Evolutionary conservation across 345 rosid genomes (phyloP).

Genomic region (Tarenaya hassleriana): DNA sequence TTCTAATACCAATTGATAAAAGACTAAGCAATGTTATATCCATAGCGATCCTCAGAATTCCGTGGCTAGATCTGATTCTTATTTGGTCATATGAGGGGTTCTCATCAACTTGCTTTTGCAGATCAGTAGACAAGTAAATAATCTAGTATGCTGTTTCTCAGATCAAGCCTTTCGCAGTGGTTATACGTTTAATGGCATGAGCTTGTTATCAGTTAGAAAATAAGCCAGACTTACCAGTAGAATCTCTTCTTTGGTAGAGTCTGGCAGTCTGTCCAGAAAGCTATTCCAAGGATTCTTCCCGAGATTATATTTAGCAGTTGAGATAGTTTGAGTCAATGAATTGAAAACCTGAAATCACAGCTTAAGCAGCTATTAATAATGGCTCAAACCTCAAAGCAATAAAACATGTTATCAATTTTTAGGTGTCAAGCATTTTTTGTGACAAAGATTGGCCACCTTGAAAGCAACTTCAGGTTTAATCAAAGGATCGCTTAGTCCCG

Average conservation of each 20-base stretch:
- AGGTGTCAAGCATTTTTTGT: not conserved
- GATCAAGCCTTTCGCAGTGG: no score
- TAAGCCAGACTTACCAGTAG: slow-evolving; percentile 55
- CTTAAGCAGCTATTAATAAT: slow-evolving; percentile 6
- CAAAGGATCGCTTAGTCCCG: slow-evolving; percentile 57
- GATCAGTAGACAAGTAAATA: no score
- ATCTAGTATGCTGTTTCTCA: no score
- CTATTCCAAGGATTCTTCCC: slow-evolving; percentile 80
- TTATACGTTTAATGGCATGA: no score
- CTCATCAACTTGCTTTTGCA: no score
- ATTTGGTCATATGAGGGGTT: no score
- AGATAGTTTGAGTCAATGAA: slow-evolving; percentile 67
- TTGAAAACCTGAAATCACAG: slow-evolving; percentile 59
- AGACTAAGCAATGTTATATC: no score
- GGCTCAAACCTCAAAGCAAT: slow-evolving; percentile 10
- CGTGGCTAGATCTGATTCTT: no score
- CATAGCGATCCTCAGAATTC: no score
- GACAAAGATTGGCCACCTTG: slow-evolving; percentile 41
- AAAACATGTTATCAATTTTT: slow-evolving; percentile 10
- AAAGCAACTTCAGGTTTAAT: slow-evolving; percentile 66
- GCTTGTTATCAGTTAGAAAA: no score
- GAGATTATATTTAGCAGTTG: slow-evolving; percentile 61
- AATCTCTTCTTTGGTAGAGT: slow-evolving; percentile 61
- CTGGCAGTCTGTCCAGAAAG: slow-evolving; percentile 70
- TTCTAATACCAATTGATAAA: no score